These are phyloP conservation scores for Mycena polygramma DNA, from an alignment of 768 basidiomycete genomes.

Conservation along the genomic window DNA sequence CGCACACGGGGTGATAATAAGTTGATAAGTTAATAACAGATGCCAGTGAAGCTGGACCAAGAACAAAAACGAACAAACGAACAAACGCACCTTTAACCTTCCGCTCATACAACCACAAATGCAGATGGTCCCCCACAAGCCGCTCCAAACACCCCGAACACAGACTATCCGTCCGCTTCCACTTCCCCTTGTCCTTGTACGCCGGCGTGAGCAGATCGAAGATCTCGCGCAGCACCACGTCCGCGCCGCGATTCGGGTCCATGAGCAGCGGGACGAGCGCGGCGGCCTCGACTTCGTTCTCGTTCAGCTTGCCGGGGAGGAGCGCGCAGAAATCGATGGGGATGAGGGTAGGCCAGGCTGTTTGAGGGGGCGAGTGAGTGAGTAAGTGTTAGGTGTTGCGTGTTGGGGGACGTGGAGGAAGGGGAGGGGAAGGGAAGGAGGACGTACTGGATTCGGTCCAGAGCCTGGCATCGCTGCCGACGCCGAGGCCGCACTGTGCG, in stretches of 20 bases:
- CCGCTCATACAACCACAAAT: conserved; percentile 19
- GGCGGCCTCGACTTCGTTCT: conserved; percentile 31
- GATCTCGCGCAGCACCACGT: conserved; percentile 21
- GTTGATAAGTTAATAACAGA: too few relatives aligned
- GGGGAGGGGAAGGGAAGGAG: not conserved
- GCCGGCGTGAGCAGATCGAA: conserved; percentile 2
- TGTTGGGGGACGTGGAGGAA: too few relatives aligned
- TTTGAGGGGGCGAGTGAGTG: too few relatives aligned
- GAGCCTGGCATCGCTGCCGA: too few relatives aligned
- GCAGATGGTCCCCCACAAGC: conserved; percentile 28
- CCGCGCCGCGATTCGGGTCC: conserved; percentile 18
- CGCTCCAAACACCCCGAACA: not conserved
- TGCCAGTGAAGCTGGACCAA: too few relatives aligned
- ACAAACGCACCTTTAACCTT: conserved; percentile 12
- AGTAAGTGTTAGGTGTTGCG: too few relatives aligned
- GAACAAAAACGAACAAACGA: not conserved
- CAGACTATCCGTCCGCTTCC: conserved; percentile 17
- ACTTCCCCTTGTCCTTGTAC: not conserved
- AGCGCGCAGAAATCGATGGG: conserved; percentile 30
- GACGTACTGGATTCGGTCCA: conserved; percentile 22
- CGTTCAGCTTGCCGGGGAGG: conserved; percentile 18
- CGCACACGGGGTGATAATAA: too few relatives aligned
- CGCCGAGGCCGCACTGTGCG: too few relatives aligned
- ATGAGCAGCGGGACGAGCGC: conserved; percentile 28
- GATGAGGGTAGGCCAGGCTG: conserved; percentile 27